Conservation (phyloP, 1,284 basidiomycete genomes). For the Microbotryomycetes sp. region DNA sequence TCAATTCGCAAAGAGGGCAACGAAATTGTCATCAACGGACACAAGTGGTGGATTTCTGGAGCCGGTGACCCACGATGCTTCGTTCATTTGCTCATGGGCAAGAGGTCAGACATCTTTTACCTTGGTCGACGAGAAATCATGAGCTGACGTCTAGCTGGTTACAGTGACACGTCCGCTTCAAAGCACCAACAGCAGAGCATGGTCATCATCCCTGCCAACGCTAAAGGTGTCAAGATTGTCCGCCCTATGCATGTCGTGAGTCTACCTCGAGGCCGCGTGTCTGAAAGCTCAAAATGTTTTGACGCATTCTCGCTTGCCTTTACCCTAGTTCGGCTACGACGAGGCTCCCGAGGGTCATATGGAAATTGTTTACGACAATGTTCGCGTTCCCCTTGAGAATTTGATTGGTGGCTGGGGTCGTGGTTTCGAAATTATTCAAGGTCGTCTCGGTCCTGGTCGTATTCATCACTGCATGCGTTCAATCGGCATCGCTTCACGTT, state of each 20-base stretch:
- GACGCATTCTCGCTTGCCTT: background rate
- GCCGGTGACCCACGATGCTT: constrained; percentile 88
- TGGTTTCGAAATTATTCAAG: constrained; percentile 77
- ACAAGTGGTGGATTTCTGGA: constrained; percentile 99
- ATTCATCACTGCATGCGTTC: constrained; percentile 97
- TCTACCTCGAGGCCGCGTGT: constrained; percentile 38
- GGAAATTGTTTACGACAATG: constrained; percentile 90
- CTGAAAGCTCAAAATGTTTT: background rate
- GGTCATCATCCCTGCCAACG: constrained; percentile 80
- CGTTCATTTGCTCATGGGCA: constrained; percentile 89
- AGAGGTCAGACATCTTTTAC: constrained; percentile 42
- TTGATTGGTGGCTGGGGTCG: constrained; percentile 86
- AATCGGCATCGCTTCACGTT: constrained; percentile 77
- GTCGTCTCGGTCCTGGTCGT: constrained; percentile 89
- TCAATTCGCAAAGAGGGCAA: constrained; percentile 78
- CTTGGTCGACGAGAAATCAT: constrained; percentile 49
- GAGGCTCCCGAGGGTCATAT: constrained; percentile 81
- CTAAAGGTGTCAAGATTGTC: constrained; percentile 80
- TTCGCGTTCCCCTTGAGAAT: constrained; percentile 75
- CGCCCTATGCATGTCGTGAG: constrained; percentile 74
- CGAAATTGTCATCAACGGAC: constrained; percentile 88
- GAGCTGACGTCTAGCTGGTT: constrained; percentile 41
- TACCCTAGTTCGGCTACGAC: constrained; percentile 66
- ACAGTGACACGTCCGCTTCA: constrained; percentile 49
- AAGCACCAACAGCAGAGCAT: constrained; percentile 81